Conservation (phyloP, 805 yeast species). For the Saccharomycopsis fibuligera region DNA sequence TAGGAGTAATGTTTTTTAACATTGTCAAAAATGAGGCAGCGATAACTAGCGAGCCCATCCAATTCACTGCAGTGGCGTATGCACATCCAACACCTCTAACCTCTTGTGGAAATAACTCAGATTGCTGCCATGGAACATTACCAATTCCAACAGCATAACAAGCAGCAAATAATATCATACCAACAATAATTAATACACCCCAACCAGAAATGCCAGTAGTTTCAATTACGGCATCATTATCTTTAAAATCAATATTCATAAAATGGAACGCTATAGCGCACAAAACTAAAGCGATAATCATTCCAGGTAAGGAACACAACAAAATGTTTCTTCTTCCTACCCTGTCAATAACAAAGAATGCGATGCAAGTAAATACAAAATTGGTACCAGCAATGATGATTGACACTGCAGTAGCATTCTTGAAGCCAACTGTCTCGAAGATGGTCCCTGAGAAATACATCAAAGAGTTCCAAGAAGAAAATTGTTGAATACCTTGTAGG, state of each 20-base stretch:
- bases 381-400: slow-evolving; percentile 91
- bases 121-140: slow-evolving; percentile 97
- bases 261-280: slow-evolving; percentile 93
- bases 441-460: slow-evolving; percentile 94
- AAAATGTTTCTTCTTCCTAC: slow-evolving; percentile 85
- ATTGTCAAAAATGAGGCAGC: slow-evolving; percentile 90
- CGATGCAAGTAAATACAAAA: slow-evolving; percentile 78
- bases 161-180: slow-evolving; percentile 7
- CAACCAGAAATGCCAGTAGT: slow-evolving; percentile 54
- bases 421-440: slow-evolving; percentile 84
- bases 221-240: slow-evolving; percentile 35
- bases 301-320: slow-evolving; percentile 74
- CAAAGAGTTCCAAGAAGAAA: slow-evolving; percentile 91
- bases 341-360: slow-evolving; percentile 78
- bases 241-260: slow-evolving; percentile 56
- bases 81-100: slow-evolving; percentile 91
- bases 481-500: slow-evolving; percentile 92
- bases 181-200: slow-evolving; percentile 74
- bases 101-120: slow-evolving; percentile 87
- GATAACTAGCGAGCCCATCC: slow-evolving; percentile 91
- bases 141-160: slow-evolving; percentile 70
- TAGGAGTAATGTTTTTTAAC: slow-evolving; percentile 87
- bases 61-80: slow-evolving; percentile 85
- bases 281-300: slow-evolving; percentile 68
- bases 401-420: slow-evolving; percentile 92